These are phyloP conservation scores for Acrodontium crateriforme DNA, from an alignment of 2,329 filamentous ascomycete genomes.

Conservation along the genomic window DNA sequence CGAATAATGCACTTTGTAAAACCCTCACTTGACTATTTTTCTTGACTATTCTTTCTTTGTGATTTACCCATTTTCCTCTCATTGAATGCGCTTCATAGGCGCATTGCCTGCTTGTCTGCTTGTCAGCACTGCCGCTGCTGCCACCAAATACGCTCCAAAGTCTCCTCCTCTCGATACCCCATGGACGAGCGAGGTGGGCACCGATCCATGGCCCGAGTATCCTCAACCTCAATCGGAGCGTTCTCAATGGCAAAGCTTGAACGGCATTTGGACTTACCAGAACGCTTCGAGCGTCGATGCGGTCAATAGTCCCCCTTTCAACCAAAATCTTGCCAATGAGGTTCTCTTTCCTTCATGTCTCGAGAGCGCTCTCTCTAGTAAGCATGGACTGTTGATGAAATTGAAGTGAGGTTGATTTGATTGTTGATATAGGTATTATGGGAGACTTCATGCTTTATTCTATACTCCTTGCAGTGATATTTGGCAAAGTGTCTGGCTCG, in stretches of 20 bases:
- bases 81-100: too few relatives aligned
- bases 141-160: constrained; percentile 6
- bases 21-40: too few relatives aligned
- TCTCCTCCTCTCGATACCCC: constrained; percentile 26
- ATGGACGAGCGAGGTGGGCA: constrained; percentile 38
- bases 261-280: constrained; percentile 42
- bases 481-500: constrained; percentile 59
- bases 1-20: too few relatives aligned
- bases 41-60: too few relatives aligned
- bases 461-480: constrained; percentile 58
- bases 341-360: constrained; percentile 41
- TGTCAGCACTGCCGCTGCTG: too few relatives aligned
- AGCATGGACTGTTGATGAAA: too few relatives aligned
- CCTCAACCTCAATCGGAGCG: constrained; percentile 40
- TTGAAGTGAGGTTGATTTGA: too few relatives aligned
- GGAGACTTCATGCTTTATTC: constrained; percentile 35
- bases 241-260: constrained; percentile 37
- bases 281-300: constrained; percentile 25
- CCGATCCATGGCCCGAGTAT: constrained; percentile 38
- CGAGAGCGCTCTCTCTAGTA: constrained; percentile 39
- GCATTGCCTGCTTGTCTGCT: too few relatives aligned
- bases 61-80: too few relatives aligned
- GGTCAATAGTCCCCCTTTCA: constrained; percentile 29
- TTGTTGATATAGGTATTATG: too few relatives aligned
- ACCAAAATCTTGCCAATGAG: constrained; percentile 27